These are phyloP conservation scores for Penicillium atrosanguineum DNA, from an alignment of 495 filamentous ascomycete genomes.

Conservation along the genomic window DNA sequence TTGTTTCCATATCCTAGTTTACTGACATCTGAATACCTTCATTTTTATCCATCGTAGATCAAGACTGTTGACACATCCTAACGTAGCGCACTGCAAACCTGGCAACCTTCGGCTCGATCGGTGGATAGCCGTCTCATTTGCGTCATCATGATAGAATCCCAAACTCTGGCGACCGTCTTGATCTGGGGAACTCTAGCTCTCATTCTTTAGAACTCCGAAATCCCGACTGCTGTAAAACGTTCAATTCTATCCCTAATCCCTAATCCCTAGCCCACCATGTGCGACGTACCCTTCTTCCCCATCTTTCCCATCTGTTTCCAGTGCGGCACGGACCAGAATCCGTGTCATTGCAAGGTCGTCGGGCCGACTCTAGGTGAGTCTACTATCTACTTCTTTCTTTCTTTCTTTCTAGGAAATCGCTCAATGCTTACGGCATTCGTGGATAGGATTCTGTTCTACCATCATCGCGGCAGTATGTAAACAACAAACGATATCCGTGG, in stretches of 20 bases:
- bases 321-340: conserved; percentile 58
- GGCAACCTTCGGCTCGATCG: conserved; percentile 10
- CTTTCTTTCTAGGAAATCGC: background rate
- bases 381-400: too few relatives aligned
- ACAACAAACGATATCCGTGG: background rate
- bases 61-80: too few relatives aligned
- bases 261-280: conserved; percentile 23
- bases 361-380: conserved; percentile 54
- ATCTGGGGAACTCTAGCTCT: background rate
- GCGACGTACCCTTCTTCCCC: conserved; percentile 37
- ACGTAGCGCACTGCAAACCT: background rate
- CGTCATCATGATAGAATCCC: conserved; percentile 26
- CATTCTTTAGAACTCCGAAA: background rate
- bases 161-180: background rate
- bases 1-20: too few relatives aligned
- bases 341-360: conserved; percentile 61
- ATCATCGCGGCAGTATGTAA: conserved; percentile 52
- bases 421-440: background rate
- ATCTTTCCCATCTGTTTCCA: conserved; percentile 54
- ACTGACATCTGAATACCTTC: too few relatives aligned
- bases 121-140: conserved; percentile 19
- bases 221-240: too few relatives aligned
- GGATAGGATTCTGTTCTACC: conserved; percentile 42
- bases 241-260: background rate
- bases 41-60: too few relatives aligned